Base-by-base conservation (phyloP, 805 yeast genomes). In the Candida parachauliodes region DNA sequence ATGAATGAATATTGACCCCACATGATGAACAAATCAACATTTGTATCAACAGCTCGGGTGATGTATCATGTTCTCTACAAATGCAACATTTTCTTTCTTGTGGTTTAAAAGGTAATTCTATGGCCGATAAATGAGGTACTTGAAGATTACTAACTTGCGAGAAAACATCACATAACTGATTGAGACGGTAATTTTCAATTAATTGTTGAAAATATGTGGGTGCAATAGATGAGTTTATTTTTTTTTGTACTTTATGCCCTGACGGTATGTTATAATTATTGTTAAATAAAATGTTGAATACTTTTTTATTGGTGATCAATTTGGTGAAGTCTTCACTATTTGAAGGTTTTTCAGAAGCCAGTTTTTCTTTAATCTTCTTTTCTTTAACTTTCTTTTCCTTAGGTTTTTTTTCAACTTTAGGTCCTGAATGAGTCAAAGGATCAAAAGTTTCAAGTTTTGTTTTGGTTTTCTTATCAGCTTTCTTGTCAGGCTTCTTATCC, bases 1-100 rank as follows among this genome's bases (percentile, higher is more conserved):
- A 56, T 2, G 74, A 65, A 54, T 88, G 96, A 2, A 81, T 87
- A 38, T 69, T 70, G 22, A 86, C 59, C 0, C 84, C 84, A 64
- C 96, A 88, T 20, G 68, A 64, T 2, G 66, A 51, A 55, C 96
- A 88, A 1, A 69, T 59, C 8, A 83, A 47, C 48, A 75, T 63
- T 25, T 69, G 72, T 3, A 62, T 47, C 1, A 34, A 22, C 4
- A 54, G 40, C 5, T 41, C 27, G 8, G 50, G 54, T 1, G 54
- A 41, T 4, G 58, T 52, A 9, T 65, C 70, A 4, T 47, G 36
- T 8, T 62, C 70, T 3, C 72, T 58, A 48, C 93, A 84, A 0
- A 83, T 76, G 32, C 79, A 72, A 52, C 93, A 84, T 9, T 64
- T 57, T 12, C 72, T 52, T 6, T 50, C 49, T 9, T 45, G 34